A percentile compares a stretch with the other conserved stretches of the same genome.
Evolutionary conservation across 1,139 yeast genomes (phyloP).

Genomic region (Debaryomyces sp.): DNA sequence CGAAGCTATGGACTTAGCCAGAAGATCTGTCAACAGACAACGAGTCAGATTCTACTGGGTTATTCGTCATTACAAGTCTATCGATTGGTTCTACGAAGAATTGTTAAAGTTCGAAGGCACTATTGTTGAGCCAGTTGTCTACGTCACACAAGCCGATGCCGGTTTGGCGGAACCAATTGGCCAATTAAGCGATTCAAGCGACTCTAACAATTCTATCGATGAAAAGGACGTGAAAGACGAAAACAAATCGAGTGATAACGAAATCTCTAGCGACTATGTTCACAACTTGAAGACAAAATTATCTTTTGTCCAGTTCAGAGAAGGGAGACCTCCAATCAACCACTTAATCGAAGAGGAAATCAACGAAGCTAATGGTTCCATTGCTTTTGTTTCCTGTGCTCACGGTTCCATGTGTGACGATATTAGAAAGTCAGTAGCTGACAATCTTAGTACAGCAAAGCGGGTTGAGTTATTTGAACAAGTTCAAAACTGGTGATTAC

Average conservation of each 20-base stretch:
- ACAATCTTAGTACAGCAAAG: constrained; percentile 28
- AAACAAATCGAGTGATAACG: constrained; percentile 4
- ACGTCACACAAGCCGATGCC: constrained; percentile 32
- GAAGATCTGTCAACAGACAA: constrained; percentile 19
- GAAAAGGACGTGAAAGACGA: constrained; percentile 7
- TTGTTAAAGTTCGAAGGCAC: constrained; percentile 25
- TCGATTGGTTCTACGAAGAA: constrained; percentile 40
- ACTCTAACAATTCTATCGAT: constrained; percentile 1
- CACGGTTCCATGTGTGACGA: constrained; percentile 45
- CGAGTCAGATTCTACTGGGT: constrained; percentile 38
- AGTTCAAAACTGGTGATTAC: constrained; percentile 38
- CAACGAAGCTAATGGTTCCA: constrained; percentile 28
- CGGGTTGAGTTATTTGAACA: constrained; percentile 48
- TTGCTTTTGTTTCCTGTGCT: constrained; percentile 45
- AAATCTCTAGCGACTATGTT: constrained; percentile 15
- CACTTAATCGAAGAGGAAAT: constrained; percentile 38
- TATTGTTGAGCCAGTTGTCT: constrained; percentile 31
- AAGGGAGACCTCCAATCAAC: constrained; percentile 46
- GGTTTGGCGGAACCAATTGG: constrained; percentile 16
- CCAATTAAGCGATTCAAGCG: constrained; percentile 2
- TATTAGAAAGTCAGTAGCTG: constrained; percentile 34
- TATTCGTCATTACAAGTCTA: constrained; percentile 33
- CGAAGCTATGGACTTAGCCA: constrained; percentile 35
- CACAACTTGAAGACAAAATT: constrained; percentile 21
- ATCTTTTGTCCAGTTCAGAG: constrained; percentile 31